These are phyloP conservation scores for Microthlaspi erraticum DNA, from an alignment of 345 rosid species.

Conservation along the genomic window DNA sequence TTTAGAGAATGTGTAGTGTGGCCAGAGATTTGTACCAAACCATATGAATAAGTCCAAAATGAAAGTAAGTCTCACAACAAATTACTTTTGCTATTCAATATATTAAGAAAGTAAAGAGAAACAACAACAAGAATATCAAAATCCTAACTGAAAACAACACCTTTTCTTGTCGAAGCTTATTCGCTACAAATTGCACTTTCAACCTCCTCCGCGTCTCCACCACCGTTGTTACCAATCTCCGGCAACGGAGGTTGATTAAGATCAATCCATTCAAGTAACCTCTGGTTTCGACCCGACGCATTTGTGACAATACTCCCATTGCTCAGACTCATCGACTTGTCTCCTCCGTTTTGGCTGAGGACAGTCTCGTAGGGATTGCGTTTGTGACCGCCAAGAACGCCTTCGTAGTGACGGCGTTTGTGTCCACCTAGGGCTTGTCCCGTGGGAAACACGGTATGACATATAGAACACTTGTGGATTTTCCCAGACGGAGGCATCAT, in stretches of 20 bases:
- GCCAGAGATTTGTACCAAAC: slow-evolving; percentile 6
- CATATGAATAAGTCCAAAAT: neutral
- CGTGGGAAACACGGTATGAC: slow-evolving; percentile 67
- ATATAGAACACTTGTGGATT: slow-evolving; percentile 78
- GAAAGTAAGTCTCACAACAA: neutral
- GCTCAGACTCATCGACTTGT: slow-evolving; percentile 40
- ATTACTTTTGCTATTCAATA: neutral
- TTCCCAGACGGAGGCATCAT: slow-evolving; percentile 40
- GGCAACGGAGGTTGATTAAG: slow-evolving; percentile 64
- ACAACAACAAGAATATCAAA: neutral
- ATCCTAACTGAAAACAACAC: neutral
- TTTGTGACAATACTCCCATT: slow-evolving; percentile 18
- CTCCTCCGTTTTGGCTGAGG: slow-evolving; percentile 29
- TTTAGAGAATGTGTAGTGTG: neutral
- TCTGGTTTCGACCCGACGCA: neutral
- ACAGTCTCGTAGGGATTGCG: slow-evolving; percentile 1
- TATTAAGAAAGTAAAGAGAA: too few species aligned
- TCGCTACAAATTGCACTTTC: slow-evolving; percentile 47
- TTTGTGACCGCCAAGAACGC: slow-evolving; percentile 39
- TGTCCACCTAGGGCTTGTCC: slow-evolving; percentile 98
- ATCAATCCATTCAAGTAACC: slow-evolving; percentile 6
- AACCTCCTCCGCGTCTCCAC: slow-evolving; percentile 50
- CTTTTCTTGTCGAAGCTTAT: neutral
- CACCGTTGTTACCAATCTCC: slow-evolving; percentile 37
- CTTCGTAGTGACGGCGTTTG: slow-evolving; percentile 89